Base-by-base conservation (phyloP, 2,329 filamentous ascomycete species). In the Scedosporium aurantiacum region DNA sequence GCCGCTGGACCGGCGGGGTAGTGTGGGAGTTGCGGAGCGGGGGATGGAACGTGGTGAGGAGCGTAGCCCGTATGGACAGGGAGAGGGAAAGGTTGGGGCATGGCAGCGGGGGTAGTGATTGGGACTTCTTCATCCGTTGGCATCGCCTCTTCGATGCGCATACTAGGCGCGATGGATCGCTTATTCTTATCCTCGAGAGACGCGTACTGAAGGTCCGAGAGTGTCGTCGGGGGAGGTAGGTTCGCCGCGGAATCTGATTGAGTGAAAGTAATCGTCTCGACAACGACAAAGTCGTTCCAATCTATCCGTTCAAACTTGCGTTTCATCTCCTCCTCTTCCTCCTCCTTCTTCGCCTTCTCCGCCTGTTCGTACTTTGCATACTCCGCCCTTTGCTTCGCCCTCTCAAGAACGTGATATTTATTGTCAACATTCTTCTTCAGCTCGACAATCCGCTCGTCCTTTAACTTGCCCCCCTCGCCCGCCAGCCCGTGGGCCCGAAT, bases 251-350 rank as follows among this genome's bases (percentile, higher is more conserved):
- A 92, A 72, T 99, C 94, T 45, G 84, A 83, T 67, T 96, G 92
- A 63, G 85, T 91, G 73, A 99, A 99, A 16, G 91, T 80, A 60
- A 99, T 92, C 0, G 92, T 97, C 74, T 97, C 94, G 54, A 97
- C 91, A 21, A 99, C 89, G 40, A 93, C 87, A 68, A 99, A 99
- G 71, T 97, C 93, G 70, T 96, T 90, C 94, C 94, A 99, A 73
- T 99, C 94, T 65, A 99, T 94, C 68, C 94, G 88, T 1, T 89
- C 88, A 73, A 94, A 86, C 60, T 84, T 79, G 23, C 81, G 76
- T 68, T 87, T 86, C 72, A 96, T 90, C 69, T 91, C 85, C 70
- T 95, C 89, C 47, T 88, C 88, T 65, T 92, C 86, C 69, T 95
- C 91, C 69, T 96, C 91, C 70, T 92, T 91, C 78, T 92, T 90